phyloP scores from a whole-genome alignment of 805 yeast species.

The Saturnispora diversa region DNA sequence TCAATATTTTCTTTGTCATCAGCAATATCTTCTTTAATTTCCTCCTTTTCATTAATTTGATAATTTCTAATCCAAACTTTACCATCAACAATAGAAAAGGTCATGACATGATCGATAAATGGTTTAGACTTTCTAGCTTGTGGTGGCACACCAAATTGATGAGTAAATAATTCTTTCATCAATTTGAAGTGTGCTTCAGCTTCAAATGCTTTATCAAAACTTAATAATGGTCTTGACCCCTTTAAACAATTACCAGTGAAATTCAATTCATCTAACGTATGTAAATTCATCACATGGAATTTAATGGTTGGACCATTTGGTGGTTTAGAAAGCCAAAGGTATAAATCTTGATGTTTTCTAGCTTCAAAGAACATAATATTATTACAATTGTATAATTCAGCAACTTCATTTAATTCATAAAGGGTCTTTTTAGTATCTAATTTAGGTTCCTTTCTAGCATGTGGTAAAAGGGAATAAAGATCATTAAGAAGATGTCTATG shows the following conservation, averaged over 20 bases:
- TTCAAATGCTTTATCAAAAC: slow-evolving; percentile 79
- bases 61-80: slow-evolving; percentile 94
- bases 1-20: slow-evolving; percentile 31
- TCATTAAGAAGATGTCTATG: slow-evolving; percentile 92
- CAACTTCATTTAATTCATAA: slow-evolving; percentile 85
- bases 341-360: slow-evolving; percentile 91
- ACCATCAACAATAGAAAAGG: slow-evolving; percentile 85
- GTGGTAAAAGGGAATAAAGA: slow-evolving; percentile 73
- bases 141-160: slow-evolving; percentile 93
- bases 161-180: slow-evolving; percentile 75
- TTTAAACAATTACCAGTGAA: slow-evolving; percentile 94
- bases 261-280: slow-evolving; percentile 90
- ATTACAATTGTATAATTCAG: slow-evolving; percentile 95
- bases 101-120: slow-evolving; percentile 89
- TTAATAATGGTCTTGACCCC: slow-evolving; percentile 89
- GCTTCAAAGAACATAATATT: slow-evolving; percentile 91
- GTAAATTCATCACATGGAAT: slow-evolving; percentile 89
- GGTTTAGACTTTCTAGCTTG: slow-evolving; percentile 88
- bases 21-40: slow-evolving; percentile 30
- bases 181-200: slow-evolving; percentile 58
- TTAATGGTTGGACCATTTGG: slow-evolving; percentile 97
- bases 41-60: slow-evolving; percentile 67
- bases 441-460: slow-evolving; percentile 93
- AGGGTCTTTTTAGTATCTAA: slow-evolving; percentile 87
- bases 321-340: slow-evolving; percentile 90